Base-by-base conservation (phyloP, 108 stramenopile genomes). In the Fragilaria radians region DNA sequence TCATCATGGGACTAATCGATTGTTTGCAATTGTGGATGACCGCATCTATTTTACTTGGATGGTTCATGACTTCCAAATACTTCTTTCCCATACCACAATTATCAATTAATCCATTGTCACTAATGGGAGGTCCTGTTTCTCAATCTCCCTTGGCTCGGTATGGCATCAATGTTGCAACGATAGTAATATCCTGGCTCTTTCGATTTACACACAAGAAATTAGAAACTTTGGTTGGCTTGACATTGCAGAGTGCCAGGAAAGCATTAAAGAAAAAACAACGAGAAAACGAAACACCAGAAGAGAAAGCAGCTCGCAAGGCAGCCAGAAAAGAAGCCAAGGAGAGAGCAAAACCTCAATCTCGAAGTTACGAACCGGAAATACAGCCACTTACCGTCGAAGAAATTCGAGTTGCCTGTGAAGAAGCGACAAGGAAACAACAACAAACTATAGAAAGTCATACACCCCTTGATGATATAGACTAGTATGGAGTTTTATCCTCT, bases 101-200 rank as follows among this genome's bases (percentile, higher is more conserved):
- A 3, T 70, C 88, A 5, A 73, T 93, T 45, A 68, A 73, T 28
- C 92, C 92, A 0, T 85, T 77, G 22, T 66, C 88, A 60, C 59
- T 93, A 48, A 71, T 93, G 57, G 85, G 86, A 14, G 77, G 76
- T 2, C 62, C 72, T 23, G 63, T 77, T 3, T 66, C 85, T 1
- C 61, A 63, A 9, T 69, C 72, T 22, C 62, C 79, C 5, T 57
- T 82, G 24, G 59, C 62, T 46, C 52, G 59, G 18, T 89, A 88
- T 62, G 88, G 92, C 0, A 71, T 93, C 27, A 93, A 93, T 54
- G 60, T 90, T 28, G 92, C 80, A n/a, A 86, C 92, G 2, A 93
- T 93, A 88, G 70, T 78, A 4, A 61, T 90, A 1, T 76, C 86
- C 0, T 89, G 92, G 88, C 61, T 52, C 21, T 80, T 93, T 32